Conservation (phyloP, 257 asterid genomes). For the Eustoma russellianum region DNA sequence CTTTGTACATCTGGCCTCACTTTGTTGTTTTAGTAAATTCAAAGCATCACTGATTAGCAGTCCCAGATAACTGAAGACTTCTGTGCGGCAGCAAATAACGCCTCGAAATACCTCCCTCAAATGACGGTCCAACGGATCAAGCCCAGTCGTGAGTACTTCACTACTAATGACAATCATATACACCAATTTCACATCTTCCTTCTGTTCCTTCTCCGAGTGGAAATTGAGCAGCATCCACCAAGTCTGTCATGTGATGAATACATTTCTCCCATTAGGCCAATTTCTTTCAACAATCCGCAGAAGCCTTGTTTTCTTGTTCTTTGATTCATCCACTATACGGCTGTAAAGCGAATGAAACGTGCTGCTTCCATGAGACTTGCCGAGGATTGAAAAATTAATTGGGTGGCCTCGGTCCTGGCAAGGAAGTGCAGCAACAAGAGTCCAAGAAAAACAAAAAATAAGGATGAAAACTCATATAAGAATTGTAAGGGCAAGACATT, state of each 20-base stretch:
- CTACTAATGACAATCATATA: constrained; percentile 36
- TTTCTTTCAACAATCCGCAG: constrained; percentile 69
- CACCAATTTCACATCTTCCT: constrained; percentile 40
- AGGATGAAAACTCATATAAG: constrained; percentile 64
- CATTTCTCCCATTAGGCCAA: constrained; percentile 55
- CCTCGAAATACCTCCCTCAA: constrained; percentile 59
- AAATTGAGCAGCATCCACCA: constrained; percentile 57
- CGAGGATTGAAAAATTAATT: constrained; percentile 54
- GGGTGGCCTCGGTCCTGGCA: constrained; percentile 84
- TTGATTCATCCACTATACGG: constrained; percentile 54
- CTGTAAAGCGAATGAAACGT: constrained; percentile 51
- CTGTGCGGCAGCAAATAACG: constrained; percentile 56
- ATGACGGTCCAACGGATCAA: constrained; percentile 68
- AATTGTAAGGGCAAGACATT: constrained; percentile 41
- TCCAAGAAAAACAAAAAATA: constrained; percentile 72
- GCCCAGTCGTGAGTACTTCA: constrained; percentile 41
- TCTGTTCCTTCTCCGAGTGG: constrained; percentile 59
- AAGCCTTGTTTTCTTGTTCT: constrained; percentile 53
- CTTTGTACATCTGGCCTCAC: constrained; percentile 5
- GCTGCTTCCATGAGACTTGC: constrained; percentile 58
- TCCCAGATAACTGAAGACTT: constrained; percentile 61
- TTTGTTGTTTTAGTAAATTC: neutral
- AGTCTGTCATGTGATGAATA: constrained; percentile 51
- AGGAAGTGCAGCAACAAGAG: constrained; percentile 78
- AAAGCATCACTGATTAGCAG: constrained; percentile 23